Evolutionary conservation across 2,329 filamentous ascomycete genomes (phyloP), one percentile per base, ranked within the genome.

Genomic region (Trichoderma aggressivum): DNA sequence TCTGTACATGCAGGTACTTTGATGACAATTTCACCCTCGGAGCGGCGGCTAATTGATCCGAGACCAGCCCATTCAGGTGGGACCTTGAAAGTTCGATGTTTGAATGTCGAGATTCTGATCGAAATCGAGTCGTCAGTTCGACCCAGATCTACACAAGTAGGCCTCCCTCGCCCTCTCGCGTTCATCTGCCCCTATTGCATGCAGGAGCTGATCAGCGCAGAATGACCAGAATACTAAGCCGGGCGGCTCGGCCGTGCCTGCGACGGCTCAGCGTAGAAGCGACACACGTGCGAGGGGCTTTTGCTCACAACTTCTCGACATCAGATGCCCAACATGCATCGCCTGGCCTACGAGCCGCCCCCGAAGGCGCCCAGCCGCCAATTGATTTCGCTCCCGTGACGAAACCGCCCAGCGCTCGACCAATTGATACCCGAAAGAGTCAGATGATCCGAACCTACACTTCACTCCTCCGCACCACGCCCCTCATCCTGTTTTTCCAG

Each of bases 391-490:
- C 85, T 2, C 91, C 87, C 83, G 88, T 90, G 0, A 91, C 90
- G 1, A 94, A 98, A 81, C 95, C 94, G 3, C 94, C 93, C 5
- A 97, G 93, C 69, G 92, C 97, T 80, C 93, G 95, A 79, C 92
- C 91, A 24, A 89, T 94, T 60, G 92, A 97, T 79, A 91, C 91
- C 77, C 92, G 95, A 80, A 97, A 98, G 84, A 91, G 94, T 18
- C 96, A 99, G 82, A 87, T 98, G 72, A 86, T 90, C 71, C 90
- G 94, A 71, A 90, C 92, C 76, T 98, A 98, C 83, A 93, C 94
- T 65, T 96, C 94, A 60, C 85, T 97, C 73, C 89, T 98, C 71
- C 93, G 93, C 72, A 94, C 94, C 26, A 91, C 93, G 12, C 94
- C 94, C 53, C 82, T 98, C 73, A 91, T 97, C 75, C 87, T 98